Base-by-base conservation (phyloP, 768 basidiomycete species). In the Fomitopsis pulvina region DNA sequence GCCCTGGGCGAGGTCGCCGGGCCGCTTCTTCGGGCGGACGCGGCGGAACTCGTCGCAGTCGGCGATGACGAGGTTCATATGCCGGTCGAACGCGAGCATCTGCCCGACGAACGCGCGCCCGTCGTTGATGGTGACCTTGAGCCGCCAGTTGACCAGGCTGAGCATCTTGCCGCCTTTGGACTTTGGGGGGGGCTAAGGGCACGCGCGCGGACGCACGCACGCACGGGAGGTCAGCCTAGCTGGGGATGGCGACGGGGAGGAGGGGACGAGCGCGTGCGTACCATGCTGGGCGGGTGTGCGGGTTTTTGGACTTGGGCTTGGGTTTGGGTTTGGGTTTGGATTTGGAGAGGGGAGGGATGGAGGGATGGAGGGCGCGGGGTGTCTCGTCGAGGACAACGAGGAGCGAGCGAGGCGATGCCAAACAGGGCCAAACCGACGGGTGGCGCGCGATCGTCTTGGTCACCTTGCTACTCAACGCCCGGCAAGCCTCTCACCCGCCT, bases 101-200 rank as follows among this genome's bases (percentile, higher is more conserved):
- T 98, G 96, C 37, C 96, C 96, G 41, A 90, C 92, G 60, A 98
- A 74, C 50, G 88, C 81, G 67, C 96, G 89, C 52, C 93, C 93
- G 69, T 99, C 96, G 83, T 86, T 96, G 70, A 98, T 85, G 52
- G 93, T 96, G 52, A 98, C 85, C 72, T 89, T 94, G 58, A 99
- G 80, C 69, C 95, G 78, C 89, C 95, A 97, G 72, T 98, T 93
- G 76, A 99, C 82, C 73, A 98, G 85, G 67, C 85, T 72, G 66
- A 95, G 85, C 92, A 99, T 96, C 78, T 94, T 93, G 67, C 94
- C 93, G 65, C 92, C 92, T 75, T 95, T 94, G 40, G 92, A 91
- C 75, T 96, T 96, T 53, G 93, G 92, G 57, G 92, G 90, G 75
- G 89, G 86, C 90, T 92, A 63, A n/a, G n/a, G n/a, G n/a, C n/a